These are phyloP conservation scores for Colletotrichum sp. DNA, from an alignment of 2,329 filamentous ascomycete genomes.

Conservation along the genomic window DNA sequence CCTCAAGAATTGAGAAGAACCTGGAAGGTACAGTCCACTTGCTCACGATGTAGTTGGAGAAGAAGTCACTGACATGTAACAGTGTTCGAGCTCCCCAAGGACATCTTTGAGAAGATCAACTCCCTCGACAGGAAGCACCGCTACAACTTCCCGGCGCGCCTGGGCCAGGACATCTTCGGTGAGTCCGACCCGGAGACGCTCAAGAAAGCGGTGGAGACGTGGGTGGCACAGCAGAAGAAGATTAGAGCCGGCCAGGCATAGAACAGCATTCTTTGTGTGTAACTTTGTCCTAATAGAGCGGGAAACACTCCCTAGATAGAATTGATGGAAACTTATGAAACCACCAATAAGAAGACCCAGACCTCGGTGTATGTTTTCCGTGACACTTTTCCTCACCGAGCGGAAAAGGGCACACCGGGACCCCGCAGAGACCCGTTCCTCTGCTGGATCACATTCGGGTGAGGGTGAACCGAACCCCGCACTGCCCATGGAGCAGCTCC, in stretches of 20 bases:
- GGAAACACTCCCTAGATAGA: not conserved
- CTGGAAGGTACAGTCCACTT: constrained; percentile 28
- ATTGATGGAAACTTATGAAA: not conserved
- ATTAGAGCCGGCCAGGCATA: constrained; percentile 24
- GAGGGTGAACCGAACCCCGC: constrained; percentile 12
- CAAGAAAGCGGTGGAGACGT: constrained; percentile 37
- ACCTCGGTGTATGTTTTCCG: constrained; percentile 2
- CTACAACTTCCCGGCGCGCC: constrained; percentile 47
- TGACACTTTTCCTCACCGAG: not conserved
- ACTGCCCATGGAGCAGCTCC: not conserved
- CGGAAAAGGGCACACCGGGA: constrained; percentile 1
- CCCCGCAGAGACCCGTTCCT: not conserved
- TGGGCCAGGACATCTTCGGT: constrained; percentile 48
- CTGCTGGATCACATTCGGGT: not conserved
- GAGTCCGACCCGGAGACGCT: constrained; percentile 41
- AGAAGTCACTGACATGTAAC: not conserved
- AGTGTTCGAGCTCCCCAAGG: constrained; percentile 38
- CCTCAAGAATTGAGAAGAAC: constrained; percentile 54
- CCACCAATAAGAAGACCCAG: not conserved
- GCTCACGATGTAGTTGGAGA: not conserved
- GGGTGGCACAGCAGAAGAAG: constrained; percentile 36
- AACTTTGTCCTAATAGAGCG: not conserved
- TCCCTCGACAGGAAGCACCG: constrained; percentile 41
- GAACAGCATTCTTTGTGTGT: not conserved
- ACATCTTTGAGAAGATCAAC: constrained; percentile 41